These are phyloP conservation scores for Zoysia japonica DNA, from an alignment of 176 grass and related monocot species.

Conservation along the genomic window DNA sequence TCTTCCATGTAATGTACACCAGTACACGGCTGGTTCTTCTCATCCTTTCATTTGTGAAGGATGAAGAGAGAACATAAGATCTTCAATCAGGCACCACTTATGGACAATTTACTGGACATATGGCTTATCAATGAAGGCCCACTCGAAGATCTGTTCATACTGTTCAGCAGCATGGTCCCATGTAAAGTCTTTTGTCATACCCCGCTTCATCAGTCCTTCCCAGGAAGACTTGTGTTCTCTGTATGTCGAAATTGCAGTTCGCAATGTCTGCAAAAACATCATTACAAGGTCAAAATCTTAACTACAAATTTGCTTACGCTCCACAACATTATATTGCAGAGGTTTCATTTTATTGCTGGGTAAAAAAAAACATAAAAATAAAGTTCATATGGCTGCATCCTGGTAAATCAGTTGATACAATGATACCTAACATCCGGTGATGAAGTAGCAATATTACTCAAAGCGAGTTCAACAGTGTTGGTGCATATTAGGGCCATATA, in stretches of 20 bases:
- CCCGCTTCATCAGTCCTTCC: conserved; percentile 91
- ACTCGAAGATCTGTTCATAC: conserved; percentile 89
- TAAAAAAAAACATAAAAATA: background rate
- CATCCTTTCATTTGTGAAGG: conserved; percentile 2
- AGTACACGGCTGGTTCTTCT: conserved; percentile 35
- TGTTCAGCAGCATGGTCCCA: conserved; percentile 78
- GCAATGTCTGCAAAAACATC: conserved; percentile 61
- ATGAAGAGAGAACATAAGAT: background rate
- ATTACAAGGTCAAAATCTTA: background rate
- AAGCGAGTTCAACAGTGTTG: background rate
- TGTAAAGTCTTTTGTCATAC: conserved; percentile 81
- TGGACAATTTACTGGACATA: conserved; percentile 51
- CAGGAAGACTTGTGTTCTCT: conserved; percentile 79
- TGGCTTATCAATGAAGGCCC: conserved; percentile 79
- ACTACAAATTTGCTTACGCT: background rate
- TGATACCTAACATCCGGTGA: background rate
- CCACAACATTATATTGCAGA: background rate
- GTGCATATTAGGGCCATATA: background rate
- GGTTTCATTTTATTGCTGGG: background rate
- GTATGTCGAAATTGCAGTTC: conserved; percentile 58
- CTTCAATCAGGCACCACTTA: background rate
- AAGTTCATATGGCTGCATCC: background rate
- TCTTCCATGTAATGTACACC: conserved; percentile 47
- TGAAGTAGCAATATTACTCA: background rate
- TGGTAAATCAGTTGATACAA: conserved; percentile 5